phyloP scores from a whole-genome alignment of 2,329 filamentous ascomycete genomes.

The Allantophomopsis cytisporea region DNA sequence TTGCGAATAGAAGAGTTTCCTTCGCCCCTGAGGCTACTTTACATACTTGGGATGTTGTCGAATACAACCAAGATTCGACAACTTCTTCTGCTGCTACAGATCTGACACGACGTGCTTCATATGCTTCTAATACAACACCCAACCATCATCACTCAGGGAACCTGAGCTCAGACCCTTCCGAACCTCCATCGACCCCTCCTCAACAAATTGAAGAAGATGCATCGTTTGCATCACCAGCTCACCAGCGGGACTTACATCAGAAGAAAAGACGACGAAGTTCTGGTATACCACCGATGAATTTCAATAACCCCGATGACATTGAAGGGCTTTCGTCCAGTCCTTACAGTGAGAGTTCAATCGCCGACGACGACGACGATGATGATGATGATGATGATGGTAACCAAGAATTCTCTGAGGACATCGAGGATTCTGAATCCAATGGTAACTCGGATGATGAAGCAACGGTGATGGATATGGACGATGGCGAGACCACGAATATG shows the following conservation, averaged over 20 bases:
- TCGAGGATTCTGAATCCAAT: conserved; percentile 32
- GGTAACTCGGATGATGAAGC: conserved; percentile 48
- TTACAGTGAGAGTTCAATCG: conserved; percentile 46
- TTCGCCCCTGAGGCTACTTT: conserved; percentile 95
- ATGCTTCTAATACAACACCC: conserved; percentile 16
- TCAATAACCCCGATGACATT: conserved; percentile 47
- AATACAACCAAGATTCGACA: conserved; percentile 78
- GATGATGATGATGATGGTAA: conserved; percentile 28
- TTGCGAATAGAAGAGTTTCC: conserved; percentile 86
- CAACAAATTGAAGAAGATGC: conserved; percentile 47
- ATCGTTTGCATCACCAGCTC: conserved; percentile 43
- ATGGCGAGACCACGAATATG: conserved; percentile 51
- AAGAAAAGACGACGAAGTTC: conserved; percentile 51
- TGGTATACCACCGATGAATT: conserved; percentile 48
- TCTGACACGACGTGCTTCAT: conserved; percentile 60
- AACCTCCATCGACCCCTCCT: conserved; percentile 47
- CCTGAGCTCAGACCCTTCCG: conserved; percentile 30
- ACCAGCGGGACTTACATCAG: conserved; percentile 51
- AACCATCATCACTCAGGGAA: conserved; percentile 13
- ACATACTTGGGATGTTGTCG: conserved; percentile 88
- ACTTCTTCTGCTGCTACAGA: conserved; percentile 62
- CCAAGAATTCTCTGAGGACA: conserved; percentile 17
- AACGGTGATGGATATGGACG: conserved; percentile 70
- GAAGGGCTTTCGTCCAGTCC: conserved; percentile 65
- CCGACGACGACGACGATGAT: conserved; percentile 28